Conservation (phyloP, 169 alveolate species). For the Miamiensis avidus region DNA sequence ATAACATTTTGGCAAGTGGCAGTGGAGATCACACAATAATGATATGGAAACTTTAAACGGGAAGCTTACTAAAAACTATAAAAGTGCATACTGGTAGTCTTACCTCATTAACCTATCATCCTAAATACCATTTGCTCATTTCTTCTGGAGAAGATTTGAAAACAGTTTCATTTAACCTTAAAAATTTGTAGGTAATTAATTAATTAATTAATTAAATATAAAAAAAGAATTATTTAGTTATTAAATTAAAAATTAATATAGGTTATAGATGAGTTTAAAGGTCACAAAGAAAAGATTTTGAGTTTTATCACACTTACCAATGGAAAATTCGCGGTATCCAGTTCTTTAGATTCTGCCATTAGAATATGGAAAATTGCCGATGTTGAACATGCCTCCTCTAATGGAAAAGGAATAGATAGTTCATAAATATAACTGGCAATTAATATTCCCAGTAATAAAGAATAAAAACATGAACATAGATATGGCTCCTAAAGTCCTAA, state of each 20-base stretch:
- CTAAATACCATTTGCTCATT: background rate
- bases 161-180: background rate
- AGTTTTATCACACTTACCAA: background rate
- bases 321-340: background rate
- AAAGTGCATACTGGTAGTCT: background rate
- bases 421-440: too few relatives aligned
- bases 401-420: too few relatives aligned
- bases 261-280: background rate
- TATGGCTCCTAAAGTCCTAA: too few relatives aligned
- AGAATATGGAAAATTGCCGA: background rate
- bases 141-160: background rate
- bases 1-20: background rate
- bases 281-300: background rate
- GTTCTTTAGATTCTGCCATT: background rate
- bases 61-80: background rate
- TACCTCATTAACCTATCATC: background rate
- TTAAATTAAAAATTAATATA: too few relatives aligned
- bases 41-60: background rate
- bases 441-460: too few relatives aligned
- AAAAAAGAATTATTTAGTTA: too few relatives aligned
- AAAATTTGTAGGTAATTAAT: background rate
- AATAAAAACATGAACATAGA: too few relatives aligned
- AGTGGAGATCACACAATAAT: background rate
- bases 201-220: too few relatives aligned
- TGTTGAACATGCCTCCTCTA: too few relatives aligned